Evolutionary conservation across 148 eudicot species (phyloP), one percentile per base, ranked within the genome.

Genomic region (Persicaria tinctoria): DNA sequence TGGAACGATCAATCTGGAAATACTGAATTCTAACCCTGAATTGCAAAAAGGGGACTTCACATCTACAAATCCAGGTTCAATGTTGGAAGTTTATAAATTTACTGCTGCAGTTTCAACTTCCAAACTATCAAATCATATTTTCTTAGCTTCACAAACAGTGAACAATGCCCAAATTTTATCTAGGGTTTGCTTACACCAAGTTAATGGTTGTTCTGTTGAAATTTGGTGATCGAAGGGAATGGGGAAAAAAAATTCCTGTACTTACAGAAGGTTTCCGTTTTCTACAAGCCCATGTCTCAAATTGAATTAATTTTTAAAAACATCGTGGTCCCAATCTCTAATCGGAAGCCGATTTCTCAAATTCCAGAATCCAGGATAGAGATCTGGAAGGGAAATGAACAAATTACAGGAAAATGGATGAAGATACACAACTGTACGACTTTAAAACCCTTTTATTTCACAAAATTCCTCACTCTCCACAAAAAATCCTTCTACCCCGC

Each of bases 341-440:
- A 12, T 11, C 27, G n/a, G 69, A 12, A 32, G 41, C 14, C 46
- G 1, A 10, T 8, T 6, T 63, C 68, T 63, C 68, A 63, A 63
- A 27, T 32, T 63, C 18, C 10, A 63, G 68, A 46, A 63, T 32
- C 68, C 13, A 10, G 32, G 3, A 32, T 63, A 63, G 12, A 32
- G 12, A 9, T 11, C 4, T 11, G 70, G 1, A 38, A 12, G 0
- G n/a, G 0, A 13, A 64, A 14, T 3, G 70, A 12, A 13, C 17
- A 64, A 64, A 60, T 20, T 60, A 20, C 8, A 64, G 4, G 70
- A 64, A 64, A 38, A 11, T 41, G 70, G 70, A 64, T 64, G 70
- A 64, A 13, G 8, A 64, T 8, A 11, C 12, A 2, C 1, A 27
- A 63, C 9, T 63, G 8, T 8, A 45, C 1, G 45, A 10, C 13